phyloP scores from a whole-genome alignment of 2,329 filamentous ascomycete species.

The Aureobasidium sp. region DNA sequence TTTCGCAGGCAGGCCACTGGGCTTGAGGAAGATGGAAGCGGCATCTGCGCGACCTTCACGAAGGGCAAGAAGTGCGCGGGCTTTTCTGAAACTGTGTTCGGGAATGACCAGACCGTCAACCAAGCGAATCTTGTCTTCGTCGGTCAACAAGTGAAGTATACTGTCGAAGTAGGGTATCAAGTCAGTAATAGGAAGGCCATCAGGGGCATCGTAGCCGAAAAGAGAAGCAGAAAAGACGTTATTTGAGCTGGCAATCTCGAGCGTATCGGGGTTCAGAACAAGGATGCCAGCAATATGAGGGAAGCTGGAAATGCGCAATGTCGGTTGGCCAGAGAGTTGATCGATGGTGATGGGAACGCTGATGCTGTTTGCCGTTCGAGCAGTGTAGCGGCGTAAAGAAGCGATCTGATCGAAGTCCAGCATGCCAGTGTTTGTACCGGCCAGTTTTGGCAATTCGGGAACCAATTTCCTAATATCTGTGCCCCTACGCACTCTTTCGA shows the following conservation, averaged over 20 bases:
- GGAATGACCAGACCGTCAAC: slow-evolving; percentile 94
- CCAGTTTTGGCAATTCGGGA: slow-evolving; percentile 71
- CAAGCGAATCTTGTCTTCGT: slow-evolving; percentile 76
- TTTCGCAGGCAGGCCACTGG: slow-evolving; percentile 73
- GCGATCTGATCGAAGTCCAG: slow-evolving; percentile 70
- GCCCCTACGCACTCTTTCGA: slow-evolving; percentile 56
- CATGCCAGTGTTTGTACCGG: slow-evolving; percentile 60
- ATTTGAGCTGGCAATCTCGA: slow-evolving; percentile 86
- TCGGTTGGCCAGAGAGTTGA: slow-evolving; percentile 57
- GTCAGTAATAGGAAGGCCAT: slow-evolving; percentile 69
- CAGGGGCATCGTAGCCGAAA: slow-evolving; percentile 79
- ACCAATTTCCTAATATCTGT: slow-evolving; percentile 71
- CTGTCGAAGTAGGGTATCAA: slow-evolving; percentile 83
- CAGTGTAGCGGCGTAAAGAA: slow-evolving; percentile 73
- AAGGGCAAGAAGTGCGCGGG: slow-evolving; percentile 73
- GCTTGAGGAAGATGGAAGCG: slow-evolving; percentile 69
- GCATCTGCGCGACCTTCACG: slow-evolving; percentile 72
- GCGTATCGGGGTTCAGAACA: slow-evolving; percentile 69
- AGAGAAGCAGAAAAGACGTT: slow-evolving; percentile 87
- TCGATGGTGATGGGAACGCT: slow-evolving; percentile 80
- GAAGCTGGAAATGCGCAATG: slow-evolving; percentile 83
- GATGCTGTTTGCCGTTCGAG: slow-evolving; percentile 64
- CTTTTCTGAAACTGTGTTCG: slow-evolving; percentile 89
- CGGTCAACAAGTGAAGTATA: slow-evolving; percentile 69
- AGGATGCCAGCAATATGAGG: slow-evolving; percentile 97